These are phyloP conservation scores for Fusarium napiforme DNA, from an alignment of 2,329 filamentous ascomycete genomes.

Conservation along the genomic window DNA sequence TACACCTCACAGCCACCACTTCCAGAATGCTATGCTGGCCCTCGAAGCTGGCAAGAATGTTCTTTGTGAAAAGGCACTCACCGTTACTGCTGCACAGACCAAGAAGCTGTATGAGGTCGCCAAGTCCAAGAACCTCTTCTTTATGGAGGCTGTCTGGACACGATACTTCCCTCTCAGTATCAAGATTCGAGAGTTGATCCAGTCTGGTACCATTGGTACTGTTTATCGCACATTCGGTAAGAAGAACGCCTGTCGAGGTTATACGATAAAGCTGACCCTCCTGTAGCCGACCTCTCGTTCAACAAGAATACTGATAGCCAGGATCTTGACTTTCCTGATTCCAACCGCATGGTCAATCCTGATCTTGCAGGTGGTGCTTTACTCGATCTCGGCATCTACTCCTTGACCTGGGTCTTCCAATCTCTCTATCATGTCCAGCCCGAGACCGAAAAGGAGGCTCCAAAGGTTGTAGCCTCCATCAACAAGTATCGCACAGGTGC, in stretches of 20 bases:
- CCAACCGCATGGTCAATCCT: slow-evolving; percentile 82
- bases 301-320: slow-evolving; percentile 67
- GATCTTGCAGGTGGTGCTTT: slow-evolving; percentile 85
- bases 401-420: slow-evolving; percentile 91
- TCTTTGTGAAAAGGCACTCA: slow-evolving; percentile 91
- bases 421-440: slow-evolving; percentile 84
- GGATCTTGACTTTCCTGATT: slow-evolving; percentile 65
- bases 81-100: slow-evolving; percentile 82
- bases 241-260: slow-evolving; percentile 24
- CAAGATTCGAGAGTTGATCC: slow-evolving; percentile 74
- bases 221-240: slow-evolving; percentile 69
- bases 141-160: slow-evolving; percentile 93
- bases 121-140: slow-evolving; percentile 75
- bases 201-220: slow-evolving; percentile 65
- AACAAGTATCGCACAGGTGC: slow-evolving; percentile 79
- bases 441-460: slow-evolving; percentile 72
- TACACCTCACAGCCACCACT: slow-evolving; percentile 92
- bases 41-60: slow-evolving; percentile 87
- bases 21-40: slow-evolving; percentile 88
- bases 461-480: slow-evolving; percentile 75
- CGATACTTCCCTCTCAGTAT: slow-evolving; percentile 87
- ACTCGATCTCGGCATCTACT: slow-evolving; percentile 88
- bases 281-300: slow-evolving; percentile 68
- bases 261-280: slow-evolving; percentile 10
- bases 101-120: slow-evolving; percentile 78